phyloP scores from a whole-genome alignment of 345 rosid genomes.

The Eucalyptus regnans region DNA sequence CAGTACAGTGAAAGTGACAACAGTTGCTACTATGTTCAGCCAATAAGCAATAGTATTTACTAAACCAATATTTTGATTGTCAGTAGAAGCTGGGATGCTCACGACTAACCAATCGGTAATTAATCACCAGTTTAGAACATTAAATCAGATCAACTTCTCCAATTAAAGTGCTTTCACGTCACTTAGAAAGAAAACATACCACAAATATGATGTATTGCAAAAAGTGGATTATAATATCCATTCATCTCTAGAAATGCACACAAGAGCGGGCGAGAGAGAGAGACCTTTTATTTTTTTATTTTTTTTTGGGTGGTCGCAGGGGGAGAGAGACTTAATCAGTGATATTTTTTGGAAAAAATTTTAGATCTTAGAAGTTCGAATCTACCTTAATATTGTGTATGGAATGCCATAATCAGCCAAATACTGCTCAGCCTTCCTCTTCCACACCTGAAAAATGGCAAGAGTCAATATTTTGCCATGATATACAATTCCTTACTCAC shows the following conservation, averaged over 20 bases:
- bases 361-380: background rate
- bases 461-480: background rate
- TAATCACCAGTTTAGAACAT: background rate
- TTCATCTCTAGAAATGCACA: background rate
- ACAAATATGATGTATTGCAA: background rate
- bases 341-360: background rate
- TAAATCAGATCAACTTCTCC: background rate
- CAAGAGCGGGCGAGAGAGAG: background rate
- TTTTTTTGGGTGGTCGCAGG: no score
- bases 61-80: background rate
- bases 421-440: constrained; percentile 98
- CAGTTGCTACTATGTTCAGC: background rate
- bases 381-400: constrained; percentile 89
- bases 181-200: background rate
- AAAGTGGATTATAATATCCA: background rate
- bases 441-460: constrained; percentile 55
- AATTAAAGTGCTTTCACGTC: background rate
- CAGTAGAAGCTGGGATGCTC: background rate
- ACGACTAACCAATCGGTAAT: background rate
- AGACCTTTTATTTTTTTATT: no score
- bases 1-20: background rate
- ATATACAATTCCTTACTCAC: background rate
- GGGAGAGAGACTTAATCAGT: background rate
- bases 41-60: background rate
- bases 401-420: constrained; percentile 90